Evolutionary conservation across 2,329 filamentous ascomycete species (phyloP), one percentile per base, ranked within the genome.

Genomic region (Fusarium sacchari): DNA sequence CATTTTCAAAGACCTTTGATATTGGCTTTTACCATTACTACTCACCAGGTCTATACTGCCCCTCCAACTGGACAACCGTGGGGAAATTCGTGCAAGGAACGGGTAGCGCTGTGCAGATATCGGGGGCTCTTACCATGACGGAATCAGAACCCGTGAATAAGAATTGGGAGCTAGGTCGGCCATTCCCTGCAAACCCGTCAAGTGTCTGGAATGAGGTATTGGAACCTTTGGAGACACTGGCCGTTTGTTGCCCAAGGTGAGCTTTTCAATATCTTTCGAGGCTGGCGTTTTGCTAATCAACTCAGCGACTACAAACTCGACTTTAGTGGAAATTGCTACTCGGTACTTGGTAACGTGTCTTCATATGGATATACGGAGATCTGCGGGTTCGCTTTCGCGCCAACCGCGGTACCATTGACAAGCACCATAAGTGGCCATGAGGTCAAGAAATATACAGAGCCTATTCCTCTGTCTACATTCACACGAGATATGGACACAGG

Each of bases 241-340:
- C 60, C 6, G 73, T 69, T 50, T 78, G 75, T 40, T 77, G 76
- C 24, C 76, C 75, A 24, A 77, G 66, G 77, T 74, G 68, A 30
- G 24, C 18, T n/a, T 6, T 20, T 5, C 20, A 30, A 22, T 22
- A 7, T 7, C 8, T 17, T 14, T 14, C 13, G 15, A 17, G 5
- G 10, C 20, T 12, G 8, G 14, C 7, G 7, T 11, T 1, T 15
- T 36, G 28, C 46, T 71, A 20, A 71, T 20, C 10, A 7, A 24
- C 18, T 22, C 10, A 76, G 75, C 15, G 65, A 62, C 10, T 75
- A 69, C 50, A 37, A 26, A 7, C 37, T 49, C 11, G 57, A 74
- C 43, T 53, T 47, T 5, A 67, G 69, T 28, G 71, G 67, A 0
- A 49, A 57, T 14, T 77, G 75, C 32, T 66, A 61, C 36, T 76